phyloP scores from a whole-genome alignment of 2,329 filamentous ascomycete genomes.

The Biscogniauxia sp. region DNA sequence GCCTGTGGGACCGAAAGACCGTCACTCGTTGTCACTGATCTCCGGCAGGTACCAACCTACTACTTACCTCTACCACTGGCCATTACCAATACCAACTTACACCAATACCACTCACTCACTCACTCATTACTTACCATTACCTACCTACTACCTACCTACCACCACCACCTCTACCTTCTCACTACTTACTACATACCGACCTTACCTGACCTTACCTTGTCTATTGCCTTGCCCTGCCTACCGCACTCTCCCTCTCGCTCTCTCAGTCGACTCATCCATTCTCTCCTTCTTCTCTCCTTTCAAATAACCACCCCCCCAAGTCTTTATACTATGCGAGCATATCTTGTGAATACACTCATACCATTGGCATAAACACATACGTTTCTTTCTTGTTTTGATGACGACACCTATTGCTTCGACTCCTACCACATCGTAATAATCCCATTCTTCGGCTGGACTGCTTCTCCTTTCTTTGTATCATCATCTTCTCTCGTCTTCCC shows the following conservation, averaged over 20 bases:
- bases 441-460: slow-evolving; percentile 22
- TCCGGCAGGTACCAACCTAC: neutral
- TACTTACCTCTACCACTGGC: neutral
- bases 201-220: too few species aligned
- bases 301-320: neutral
- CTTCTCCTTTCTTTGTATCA: slow-evolving; percentile 21
- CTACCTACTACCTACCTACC: neutral
- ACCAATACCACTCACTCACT: too few species aligned
- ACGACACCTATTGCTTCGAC: neutral
- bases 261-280: neutral
- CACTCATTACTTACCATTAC: neutral
- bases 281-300: neutral
- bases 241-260: neutral
- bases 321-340: neutral
- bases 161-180: too few species aligned
- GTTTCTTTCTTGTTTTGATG: neutral
- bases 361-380: neutral
- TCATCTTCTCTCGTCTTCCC: slow-evolving; percentile 15
- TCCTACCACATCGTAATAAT: slow-evolving; percentile 7
- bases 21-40: neutral
- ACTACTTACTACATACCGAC: too few species aligned
- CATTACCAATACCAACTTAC: too few species aligned
- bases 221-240: neutral
- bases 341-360: neutral
- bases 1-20: neutral